Conservation (phyloP, 2,329 filamentous ascomycete species). For the Exophiala aquamarina region DNA sequence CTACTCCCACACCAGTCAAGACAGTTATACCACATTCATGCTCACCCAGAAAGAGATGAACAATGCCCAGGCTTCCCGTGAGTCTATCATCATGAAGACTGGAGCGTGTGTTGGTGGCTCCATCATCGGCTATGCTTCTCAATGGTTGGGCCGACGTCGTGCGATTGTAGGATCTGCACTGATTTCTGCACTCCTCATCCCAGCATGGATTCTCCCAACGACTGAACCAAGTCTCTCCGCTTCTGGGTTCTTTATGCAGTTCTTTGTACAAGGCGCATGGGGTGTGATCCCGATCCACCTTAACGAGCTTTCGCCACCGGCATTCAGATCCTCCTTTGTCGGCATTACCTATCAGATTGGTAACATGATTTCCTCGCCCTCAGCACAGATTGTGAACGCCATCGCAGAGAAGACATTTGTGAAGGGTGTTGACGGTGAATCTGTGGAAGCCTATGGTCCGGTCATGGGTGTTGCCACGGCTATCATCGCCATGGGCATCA, state of each 20-base stretch:
- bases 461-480: conserved; percentile 75
- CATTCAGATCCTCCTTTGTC: conserved; percentile 72
- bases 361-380: conserved; percentile 69
- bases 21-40: conserved; percentile 82
- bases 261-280: conserved; percentile 71
- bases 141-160: conserved; percentile 69
- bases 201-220: conserved; percentile 67
- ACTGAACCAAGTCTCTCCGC: conserved; percentile 32
- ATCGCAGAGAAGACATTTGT: conserved; percentile 65
- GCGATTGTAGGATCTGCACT: conserved; percentile 60
- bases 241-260: conserved; percentile 52
- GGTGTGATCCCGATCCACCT: conserved; percentile 70
- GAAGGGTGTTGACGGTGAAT: conserved; percentile 53
- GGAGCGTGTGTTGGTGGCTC: conserved; percentile 74
- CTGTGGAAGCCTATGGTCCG: conserved; percentile 69
- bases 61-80: conserved; percentile 65
- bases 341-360: conserved; percentile 76
- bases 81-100: conserved; percentile 77
- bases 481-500: conserved; percentile 71
- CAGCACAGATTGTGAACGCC: conserved; percentile 75
- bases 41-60: conserved; percentile 67
- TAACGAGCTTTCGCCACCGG: conserved; percentile 72
- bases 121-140: conserved; percentile 71
- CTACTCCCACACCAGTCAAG: conserved; percentile 77
- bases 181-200: conserved; percentile 67